Base-by-base conservation (phyloP, 2,329 filamentous ascomycete species). In the Coniochaeta ligniaria region DNA sequence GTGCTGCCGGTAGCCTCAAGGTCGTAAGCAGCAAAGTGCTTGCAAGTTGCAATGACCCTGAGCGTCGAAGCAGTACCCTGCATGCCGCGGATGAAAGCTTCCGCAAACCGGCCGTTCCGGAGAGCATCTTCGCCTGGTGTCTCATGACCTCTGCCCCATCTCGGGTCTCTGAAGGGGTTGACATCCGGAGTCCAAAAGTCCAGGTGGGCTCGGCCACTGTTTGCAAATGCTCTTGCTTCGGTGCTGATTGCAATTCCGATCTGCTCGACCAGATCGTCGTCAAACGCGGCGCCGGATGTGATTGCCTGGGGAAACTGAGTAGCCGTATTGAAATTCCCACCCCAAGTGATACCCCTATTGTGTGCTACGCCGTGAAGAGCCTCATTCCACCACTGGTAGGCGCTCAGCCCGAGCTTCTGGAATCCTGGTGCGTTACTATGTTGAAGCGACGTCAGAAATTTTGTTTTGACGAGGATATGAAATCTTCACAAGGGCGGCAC, bases 151-250 rank as follows among this genome's bases (percentile, higher is more conserved):
- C 85, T 75, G 0, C 85, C 85, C 85, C 84, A 86, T 22, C 86
- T 74, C 0, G 86, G 84, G 66, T 87, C 84, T 36, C 81, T 80
- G 72, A 83, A 88, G 0, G 83, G 79, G 66, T 88, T 89, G 69
- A 89, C 85, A 66, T 89, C 88, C 0, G 87, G 87, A 0, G 87
- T 85, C 81, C 83, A 88, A 65, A 78, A 86, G 68, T 87, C 78
- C 14, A 85, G 70, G 0, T 82, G 82, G 2, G 79, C 80, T 14
- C 78, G 74, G 3, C 81, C 83, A 8, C 70, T 78, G 65, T 90
- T 90, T 66, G 77, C 85, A 68, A 88, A 90, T 0, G 87, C 86
- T 43, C 87, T 77, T 0, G 83, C 84, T 68, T 90, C 86, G 0
- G 81, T 88, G 52, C 73, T 72, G n/a, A 85, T 78, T 6, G 84